These are phyloP conservation scores for Solanum raphanifolium DNA, from an alignment of 257 asterid genomes.

Conservation along the genomic window DNA sequence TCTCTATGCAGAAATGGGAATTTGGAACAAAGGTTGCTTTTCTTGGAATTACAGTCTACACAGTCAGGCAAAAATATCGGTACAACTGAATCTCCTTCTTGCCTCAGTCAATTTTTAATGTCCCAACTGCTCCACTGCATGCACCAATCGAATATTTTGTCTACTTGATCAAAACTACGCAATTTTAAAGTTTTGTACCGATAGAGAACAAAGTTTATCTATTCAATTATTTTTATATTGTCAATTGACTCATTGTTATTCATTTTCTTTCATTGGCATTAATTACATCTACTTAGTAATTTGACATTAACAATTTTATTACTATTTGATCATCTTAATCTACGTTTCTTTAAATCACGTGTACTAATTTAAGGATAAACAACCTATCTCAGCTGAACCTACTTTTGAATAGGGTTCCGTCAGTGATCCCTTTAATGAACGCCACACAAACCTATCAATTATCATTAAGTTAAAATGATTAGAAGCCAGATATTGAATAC, in stretches of 20 bases:
- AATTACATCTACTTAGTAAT: not conserved
- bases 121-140: not conserved
- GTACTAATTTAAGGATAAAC: not conserved
- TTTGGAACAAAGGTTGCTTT: constrained; percentile 68
- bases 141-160: not conserved
- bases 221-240: not conserved
- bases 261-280: not conserved
- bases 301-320: not conserved
- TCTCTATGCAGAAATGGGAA: constrained; percentile 68
- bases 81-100: constrained; percentile 67
- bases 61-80: constrained; percentile 74
- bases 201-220: not conserved
- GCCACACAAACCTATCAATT: not conserved
- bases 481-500: not conserved
- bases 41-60: constrained; percentile 62
- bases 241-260: not conserved
- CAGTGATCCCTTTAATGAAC: not conserved
- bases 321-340: not conserved
- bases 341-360: not conserved
- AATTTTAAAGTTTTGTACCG: no score
- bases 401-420: not conserved
- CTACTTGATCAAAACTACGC: not conserved
- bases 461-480: not conserved
- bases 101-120: no score
- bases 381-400: not conserved